These are phyloP conservation scores for Plantago elongata DNA, from an alignment of 257 asterid species.

Conservation along the genomic window DNA sequence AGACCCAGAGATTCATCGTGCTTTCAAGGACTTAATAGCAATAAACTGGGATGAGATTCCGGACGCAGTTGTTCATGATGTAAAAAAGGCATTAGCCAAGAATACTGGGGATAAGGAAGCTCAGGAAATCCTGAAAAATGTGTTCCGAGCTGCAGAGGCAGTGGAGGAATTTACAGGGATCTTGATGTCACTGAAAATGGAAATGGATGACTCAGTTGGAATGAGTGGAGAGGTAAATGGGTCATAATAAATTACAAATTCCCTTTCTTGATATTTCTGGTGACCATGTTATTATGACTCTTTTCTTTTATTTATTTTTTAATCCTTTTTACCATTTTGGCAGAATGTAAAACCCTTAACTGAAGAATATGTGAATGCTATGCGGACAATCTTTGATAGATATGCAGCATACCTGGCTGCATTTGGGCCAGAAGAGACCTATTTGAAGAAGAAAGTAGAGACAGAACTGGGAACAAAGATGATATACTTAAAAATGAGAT, in stretches of 20 bases:
- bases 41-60: constrained; percentile 77
- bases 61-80: constrained; percentile 49
- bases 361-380: constrained; percentile 58
- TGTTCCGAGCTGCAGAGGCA: constrained; percentile 85
- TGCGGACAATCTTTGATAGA: constrained; percentile 55
- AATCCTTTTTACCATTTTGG: constrained; percentile 15
- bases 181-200: constrained; percentile 72
- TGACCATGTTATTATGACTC: constrained; percentile 17
- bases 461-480: constrained; percentile 74
- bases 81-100: constrained; percentile 62
- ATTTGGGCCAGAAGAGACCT: constrained; percentile 80
- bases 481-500: constrained; percentile 98
- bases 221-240: constrained; percentile 78
- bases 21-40: constrained; percentile 87
- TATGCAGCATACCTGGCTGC: constrained; percentile 68
- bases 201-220: constrained; percentile 81
- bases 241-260: background rate
- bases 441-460: constrained; percentile 94
- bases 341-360: constrained; percentile 90
- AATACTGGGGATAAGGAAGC: constrained; percentile 68
- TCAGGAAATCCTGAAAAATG: constrained; percentile 69
- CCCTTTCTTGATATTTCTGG: constrained; percentile 11
- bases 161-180: constrained; percentile 86
- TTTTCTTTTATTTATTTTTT: background rate
- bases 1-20: constrained; percentile 60